A percentile compares a stretch with the other conserved stretches of the same genome.
phyloP scores from a whole-genome alignment of 2,329 filamentous ascomycete genomes.

The Thielaviopsis euricoi region DNA sequence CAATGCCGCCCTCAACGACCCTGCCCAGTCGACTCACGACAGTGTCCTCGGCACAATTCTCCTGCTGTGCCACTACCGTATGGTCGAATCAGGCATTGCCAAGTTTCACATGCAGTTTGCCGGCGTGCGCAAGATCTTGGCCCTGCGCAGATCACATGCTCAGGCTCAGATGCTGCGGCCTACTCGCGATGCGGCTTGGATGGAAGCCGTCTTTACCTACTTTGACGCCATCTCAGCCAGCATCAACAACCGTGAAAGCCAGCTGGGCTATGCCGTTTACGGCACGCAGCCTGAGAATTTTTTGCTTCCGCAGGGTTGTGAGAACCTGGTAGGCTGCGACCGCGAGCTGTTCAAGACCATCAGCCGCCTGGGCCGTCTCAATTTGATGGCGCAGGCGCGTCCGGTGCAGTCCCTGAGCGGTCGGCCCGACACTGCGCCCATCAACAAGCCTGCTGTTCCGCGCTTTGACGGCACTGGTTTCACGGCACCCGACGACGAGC shows the following conservation, averaged over 20 bases:
- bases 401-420: conserved; percentile 24
- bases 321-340: conserved; percentile 81
- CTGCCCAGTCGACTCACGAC: conserved; percentile 60
- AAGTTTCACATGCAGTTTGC: conserved; percentile 90
- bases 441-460: conserved; percentile 7
- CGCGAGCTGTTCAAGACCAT: conserved; percentile 74
- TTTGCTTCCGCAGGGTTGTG: conserved; percentile 43
- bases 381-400: conserved; percentile 60
- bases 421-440: neutral
- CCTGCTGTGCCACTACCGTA: conserved; percentile 78
- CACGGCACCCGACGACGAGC: conserved; percentile 38
- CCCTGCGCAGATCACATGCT: conserved; percentile 48
- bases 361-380: conserved; percentile 66
- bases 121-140: conserved; percentile 78
- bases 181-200: conserved; percentile 65
- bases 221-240: conserved; percentile 86
- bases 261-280: conserved; percentile 30
- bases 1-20: conserved; percentile 69
- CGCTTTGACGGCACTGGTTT: conserved; percentile 40
- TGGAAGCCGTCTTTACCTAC: conserved; percentile 84
- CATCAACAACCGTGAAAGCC: conserved; percentile 80
- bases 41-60: conserved; percentile 77
- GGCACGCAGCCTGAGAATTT: conserved; percentile 32
- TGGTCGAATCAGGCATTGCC: conserved; percentile 82
- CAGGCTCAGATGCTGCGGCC: conserved; percentile 23